Conservation (phyloP, 1,284 basidiomycete genomes). For the Cryptococcus maquisensis region DNA sequence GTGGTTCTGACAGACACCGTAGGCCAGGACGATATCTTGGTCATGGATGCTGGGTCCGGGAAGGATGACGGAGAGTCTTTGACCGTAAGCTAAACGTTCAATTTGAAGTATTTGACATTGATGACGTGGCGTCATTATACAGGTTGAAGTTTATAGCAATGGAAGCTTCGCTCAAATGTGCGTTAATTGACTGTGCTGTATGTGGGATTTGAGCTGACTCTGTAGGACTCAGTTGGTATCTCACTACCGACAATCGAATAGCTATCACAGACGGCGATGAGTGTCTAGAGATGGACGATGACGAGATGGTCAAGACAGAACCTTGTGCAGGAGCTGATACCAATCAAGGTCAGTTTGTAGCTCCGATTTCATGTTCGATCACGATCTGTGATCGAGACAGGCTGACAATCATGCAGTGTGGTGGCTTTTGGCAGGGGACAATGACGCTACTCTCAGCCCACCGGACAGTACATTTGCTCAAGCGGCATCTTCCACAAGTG, state of each 20-base stretch:
- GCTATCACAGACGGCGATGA: conserved; percentile 31
- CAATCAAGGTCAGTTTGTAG: conserved; percentile 34
- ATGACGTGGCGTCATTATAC: too few species aligned
- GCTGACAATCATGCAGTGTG: too few species aligned
- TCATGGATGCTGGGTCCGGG: conserved; percentile 30
- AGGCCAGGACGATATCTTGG: conserved; percentile 4
- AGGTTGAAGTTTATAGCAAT: conserved; percentile 13
- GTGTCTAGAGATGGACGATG: conserved; percentile 29
- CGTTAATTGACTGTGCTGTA: neutral
- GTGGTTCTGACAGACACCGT: conserved; percentile 11
- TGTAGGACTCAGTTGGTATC: conserved; percentile 11
- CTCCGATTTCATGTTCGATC: too few species aligned
- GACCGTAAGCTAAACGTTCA: conserved; percentile 15
- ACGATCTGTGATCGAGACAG: too few species aligned
- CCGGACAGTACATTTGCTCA: too few species aligned
- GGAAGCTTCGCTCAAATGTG: conserved; percentile 11
- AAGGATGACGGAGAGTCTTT: conserved; percentile 22
- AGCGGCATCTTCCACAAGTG: neutral
- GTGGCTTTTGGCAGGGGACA: too few species aligned
- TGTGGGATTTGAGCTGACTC: neutral
- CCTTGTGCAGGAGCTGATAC: conserved; percentile 29
- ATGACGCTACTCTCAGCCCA: too few species aligned
- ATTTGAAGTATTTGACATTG: too few species aligned
- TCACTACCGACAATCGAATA: conserved; percentile 29
- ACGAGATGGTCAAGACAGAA: conserved; percentile 24